Conservation (phyloP, 1,284 basidiomycete genomes). For the Trichosporon sp. region DNA sequence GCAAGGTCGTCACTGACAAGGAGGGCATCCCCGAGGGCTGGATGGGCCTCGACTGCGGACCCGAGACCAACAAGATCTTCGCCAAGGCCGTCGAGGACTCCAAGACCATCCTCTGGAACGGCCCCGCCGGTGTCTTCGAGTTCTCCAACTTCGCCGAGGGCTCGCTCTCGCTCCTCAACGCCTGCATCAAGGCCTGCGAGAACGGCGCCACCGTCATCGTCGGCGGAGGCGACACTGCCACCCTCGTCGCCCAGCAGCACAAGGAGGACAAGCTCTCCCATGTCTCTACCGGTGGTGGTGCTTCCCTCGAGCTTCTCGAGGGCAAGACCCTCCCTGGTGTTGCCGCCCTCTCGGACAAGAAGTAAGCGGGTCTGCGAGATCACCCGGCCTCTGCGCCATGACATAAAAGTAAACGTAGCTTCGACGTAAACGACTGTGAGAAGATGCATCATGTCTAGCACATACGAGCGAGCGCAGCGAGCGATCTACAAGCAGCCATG, state of each 20-base stretch:
- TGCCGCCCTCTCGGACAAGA: slow-evolving; percentile 68
- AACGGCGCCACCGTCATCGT: slow-evolving; percentile 89
- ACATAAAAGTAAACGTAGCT: background rate
- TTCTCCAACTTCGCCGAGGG: slow-evolving; percentile 86
- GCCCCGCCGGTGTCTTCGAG: slow-evolving; percentile 96
- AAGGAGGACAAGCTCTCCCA: slow-evolving; percentile 88
- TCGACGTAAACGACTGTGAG: slow-evolving; percentile 1
- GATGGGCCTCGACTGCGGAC: slow-evolving; percentile 90
- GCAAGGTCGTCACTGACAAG: slow-evolving; percentile 67
- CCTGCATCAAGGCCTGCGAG: slow-evolving; percentile 78
- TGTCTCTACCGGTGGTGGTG: slow-evolving; percentile 95
- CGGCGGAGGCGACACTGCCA: slow-evolving; percentile 89
- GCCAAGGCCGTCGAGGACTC: slow-evolving; percentile 72
- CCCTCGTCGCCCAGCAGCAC: slow-evolving; percentile 73
- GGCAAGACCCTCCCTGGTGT: slow-evolving; percentile 89
- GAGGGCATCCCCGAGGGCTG: slow-evolving; percentile 87
- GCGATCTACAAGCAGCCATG: no score
- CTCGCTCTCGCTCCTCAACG: slow-evolving; percentile 78
- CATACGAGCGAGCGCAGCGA: background rate
- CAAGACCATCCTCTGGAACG: slow-evolving; percentile 99
- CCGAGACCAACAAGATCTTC: slow-evolving; percentile 75
- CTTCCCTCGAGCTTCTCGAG: slow-evolving; percentile 89
- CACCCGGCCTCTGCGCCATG: background rate
- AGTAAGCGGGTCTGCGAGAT: slow-evolving; percentile 21
- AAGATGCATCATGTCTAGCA: slow-evolving; percentile 6